These are phyloP conservation scores for Paecilomyces dactylethromorphus DNA, from an alignment of 2,329 filamentous ascomycete species.

Conservation along the genomic window DNA sequence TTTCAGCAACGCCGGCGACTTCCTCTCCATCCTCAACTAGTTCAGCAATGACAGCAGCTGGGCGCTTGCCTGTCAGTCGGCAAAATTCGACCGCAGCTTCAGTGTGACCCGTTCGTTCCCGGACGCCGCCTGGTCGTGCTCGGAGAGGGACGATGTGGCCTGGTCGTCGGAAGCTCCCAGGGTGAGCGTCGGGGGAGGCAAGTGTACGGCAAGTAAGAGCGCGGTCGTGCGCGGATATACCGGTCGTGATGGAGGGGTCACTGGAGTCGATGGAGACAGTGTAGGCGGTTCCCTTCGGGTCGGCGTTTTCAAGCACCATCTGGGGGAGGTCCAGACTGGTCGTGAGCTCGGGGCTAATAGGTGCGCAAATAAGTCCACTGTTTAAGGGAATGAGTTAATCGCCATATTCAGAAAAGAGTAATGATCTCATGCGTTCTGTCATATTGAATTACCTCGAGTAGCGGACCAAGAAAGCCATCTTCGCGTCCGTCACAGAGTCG, in stretches of 20 bases:
- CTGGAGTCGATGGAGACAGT: constrained; percentile 80
- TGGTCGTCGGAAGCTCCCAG: constrained; percentile 66
- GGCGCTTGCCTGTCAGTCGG: constrained; percentile 68
- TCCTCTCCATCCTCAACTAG: constrained; percentile 79
- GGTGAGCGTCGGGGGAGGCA: constrained; percentile 56
- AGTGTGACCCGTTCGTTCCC: constrained; percentile 76
- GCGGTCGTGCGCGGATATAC: constrained; percentile 84
- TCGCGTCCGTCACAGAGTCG: constrained; percentile 71
- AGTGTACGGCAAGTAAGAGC: constrained; percentile 73
- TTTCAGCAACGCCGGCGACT: constrained; percentile 60
- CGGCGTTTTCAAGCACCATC: constrained; percentile 76
- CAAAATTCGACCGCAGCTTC: constrained; percentile 93
- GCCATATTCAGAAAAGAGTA: background rate
- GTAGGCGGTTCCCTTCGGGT: constrained; percentile 88
- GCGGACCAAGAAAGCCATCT: constrained; percentile 95
- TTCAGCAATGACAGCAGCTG: constrained; percentile 80
- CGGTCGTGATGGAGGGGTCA: constrained; percentile 69
- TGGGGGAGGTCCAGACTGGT: constrained; percentile 70
- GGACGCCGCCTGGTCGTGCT: constrained; percentile 71
- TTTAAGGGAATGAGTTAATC: background rate
- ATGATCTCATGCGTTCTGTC: background rate
- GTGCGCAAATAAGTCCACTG: constrained; percentile 84
- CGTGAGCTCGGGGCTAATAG: constrained; percentile 65
- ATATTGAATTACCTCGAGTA: constrained; percentile 55
- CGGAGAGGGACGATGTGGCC: constrained; percentile 86